Evolutionary conservation across 345 rosid genomes (phyloP).

Genomic region (Raphanus raphanistrum): DNA sequence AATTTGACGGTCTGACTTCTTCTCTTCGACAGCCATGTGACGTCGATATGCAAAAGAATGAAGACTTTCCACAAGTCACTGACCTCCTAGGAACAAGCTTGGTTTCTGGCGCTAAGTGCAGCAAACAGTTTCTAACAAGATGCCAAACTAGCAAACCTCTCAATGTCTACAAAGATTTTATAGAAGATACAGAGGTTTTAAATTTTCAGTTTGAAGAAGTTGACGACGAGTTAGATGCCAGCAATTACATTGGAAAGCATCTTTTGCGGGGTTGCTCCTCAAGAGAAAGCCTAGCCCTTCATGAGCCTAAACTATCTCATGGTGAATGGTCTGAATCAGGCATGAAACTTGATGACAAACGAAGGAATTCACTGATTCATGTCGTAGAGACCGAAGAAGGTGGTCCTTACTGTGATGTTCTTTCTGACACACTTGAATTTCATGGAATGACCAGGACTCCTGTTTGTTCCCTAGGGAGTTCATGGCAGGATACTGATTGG

Average conservation of each 20-base stretch:
- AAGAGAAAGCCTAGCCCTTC: constrained; percentile 17
- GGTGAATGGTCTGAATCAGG: constrained; percentile 19
- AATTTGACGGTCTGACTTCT: constrained; percentile 13
- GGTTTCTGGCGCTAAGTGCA: constrained; percentile 20
- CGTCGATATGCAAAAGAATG: constrained; percentile 18
- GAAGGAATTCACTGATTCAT: constrained; percentile 6
- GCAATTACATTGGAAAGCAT: constrained; percentile 23
- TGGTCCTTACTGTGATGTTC: constrained; percentile 19
- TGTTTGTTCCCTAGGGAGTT: constrained; percentile 13
- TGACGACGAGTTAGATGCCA: constrained; percentile 23
- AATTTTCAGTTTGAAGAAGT: constrained; percentile 16
- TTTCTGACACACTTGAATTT: constrained; percentile 21
- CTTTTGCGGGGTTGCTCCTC: constrained; percentile 38
- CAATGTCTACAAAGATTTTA: constrained; percentile 21
- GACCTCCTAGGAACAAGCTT: constrained; percentile 27
- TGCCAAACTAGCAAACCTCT: constrained; percentile 23
- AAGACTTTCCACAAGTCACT: constrained; percentile 26
- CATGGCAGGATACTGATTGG: constrained; percentile 41
- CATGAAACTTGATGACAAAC: constrained; percentile 17
- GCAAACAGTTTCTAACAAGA: constrained; percentile 28
- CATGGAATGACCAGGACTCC: constrained; percentile 13
- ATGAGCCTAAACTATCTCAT: constrained; percentile 15
- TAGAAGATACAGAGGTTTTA: constrained; percentile 6
- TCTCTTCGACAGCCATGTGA: constrained; percentile 17
- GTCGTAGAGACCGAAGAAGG: constrained; percentile 33